phyloP scores from a whole-genome alignment of 495 filamentous ascomycete genomes.

The Xylaria sp. region DNA sequence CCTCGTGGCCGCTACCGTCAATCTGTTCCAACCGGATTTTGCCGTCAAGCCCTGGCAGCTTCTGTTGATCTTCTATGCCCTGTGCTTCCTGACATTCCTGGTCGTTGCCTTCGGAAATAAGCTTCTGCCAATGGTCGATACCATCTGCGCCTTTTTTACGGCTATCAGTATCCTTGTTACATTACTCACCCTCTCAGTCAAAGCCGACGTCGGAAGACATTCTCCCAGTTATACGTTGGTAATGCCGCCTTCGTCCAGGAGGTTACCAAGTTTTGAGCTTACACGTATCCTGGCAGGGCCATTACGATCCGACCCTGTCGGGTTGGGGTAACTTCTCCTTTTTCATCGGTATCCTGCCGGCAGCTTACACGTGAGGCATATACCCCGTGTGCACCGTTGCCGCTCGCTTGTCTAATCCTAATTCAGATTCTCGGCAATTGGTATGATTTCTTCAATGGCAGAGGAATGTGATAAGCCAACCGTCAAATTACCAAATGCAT shows the following conservation, averaged over 20 bases:
- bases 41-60: constrained; percentile 54
- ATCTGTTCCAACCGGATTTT: constrained; percentile 53
- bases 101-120: constrained; percentile 63
- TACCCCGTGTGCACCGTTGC: not conserved
- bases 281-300: constrained; percentile 53
- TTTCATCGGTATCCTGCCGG: constrained; percentile 61
- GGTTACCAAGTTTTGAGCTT: constrained; percentile 47
- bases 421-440: constrained; percentile 59
- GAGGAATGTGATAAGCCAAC: constrained; percentile 64
- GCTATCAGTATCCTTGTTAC: constrained; percentile 41
- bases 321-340: constrained; percentile 63
- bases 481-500: constrained; percentile 64
- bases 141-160: constrained; percentile 51
- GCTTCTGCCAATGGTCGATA: constrained; percentile 61
- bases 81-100: constrained; percentile 58
- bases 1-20: constrained; percentile 59
- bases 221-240: constrained; percentile 45
- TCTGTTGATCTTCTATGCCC: constrained; percentile 61
- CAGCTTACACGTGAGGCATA: constrained; percentile 56
- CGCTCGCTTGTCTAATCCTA: not conserved
- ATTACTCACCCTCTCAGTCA: constrained; percentile 57
- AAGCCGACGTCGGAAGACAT: constrained; percentile 61
- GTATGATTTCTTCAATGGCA: constrained; percentile 66
- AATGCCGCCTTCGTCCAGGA: constrained; percentile 47
- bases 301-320: constrained; percentile 58